Conservation (phyloP, 2,329 filamentous ascomycete genomes). For the Tothia fuscella region DNA sequence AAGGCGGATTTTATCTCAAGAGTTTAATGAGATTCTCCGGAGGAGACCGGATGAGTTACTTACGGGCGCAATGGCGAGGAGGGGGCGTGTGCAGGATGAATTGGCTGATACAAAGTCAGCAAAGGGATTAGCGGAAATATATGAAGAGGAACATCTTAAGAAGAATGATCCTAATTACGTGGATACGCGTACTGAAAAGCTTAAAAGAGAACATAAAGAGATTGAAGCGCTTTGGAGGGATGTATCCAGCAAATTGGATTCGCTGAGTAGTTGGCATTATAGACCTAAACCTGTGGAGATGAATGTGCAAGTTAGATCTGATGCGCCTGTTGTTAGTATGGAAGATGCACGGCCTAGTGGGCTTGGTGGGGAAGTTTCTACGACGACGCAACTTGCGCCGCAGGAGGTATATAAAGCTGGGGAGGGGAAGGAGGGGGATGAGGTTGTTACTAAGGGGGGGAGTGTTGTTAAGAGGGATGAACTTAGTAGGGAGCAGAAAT, state of each 20-base stretch:
- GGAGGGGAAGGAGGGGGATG: slow-evolving; percentile 53
- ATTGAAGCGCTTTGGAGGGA: slow-evolving; percentile 75
- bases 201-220: slow-evolving; percentile 70
- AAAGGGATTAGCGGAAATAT: slow-evolving; percentile 80
- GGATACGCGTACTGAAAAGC: slow-evolving; percentile 70
- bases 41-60: slow-evolving; percentile 64
- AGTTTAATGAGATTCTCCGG: slow-evolving; percentile 85
- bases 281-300: slow-evolving; percentile 75
- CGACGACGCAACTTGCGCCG: slow-evolving; percentile 65
- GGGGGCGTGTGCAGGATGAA: slow-evolving; percentile 55
- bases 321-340: slow-evolving; percentile 86
- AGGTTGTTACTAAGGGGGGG: slow-evolving; percentile 67
- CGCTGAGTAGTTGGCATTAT: slow-evolving; percentile 89
- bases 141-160: slow-evolving; percentile 84
- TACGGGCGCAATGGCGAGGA: slow-evolving; percentile 47
- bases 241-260: slow-evolving; percentile 68
- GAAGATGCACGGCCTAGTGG: slow-evolving; percentile 87
- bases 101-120: slow-evolving; percentile 80
- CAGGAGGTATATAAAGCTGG: slow-evolving; percentile 88
- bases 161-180: slow-evolving; percentile 68
- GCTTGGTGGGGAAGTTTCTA: slow-evolving; percentile 53
- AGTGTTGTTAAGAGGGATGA: slow-evolving; percentile 71
- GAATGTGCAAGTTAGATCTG: slow-evolving; percentile 74
- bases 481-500: slow-evolving; percentile 77
- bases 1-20: slow-evolving; percentile 72